Evolutionary conservation across 768 basidiomycete genomes (phyloP).

Genomic region (Suillus discolor): DNA sequence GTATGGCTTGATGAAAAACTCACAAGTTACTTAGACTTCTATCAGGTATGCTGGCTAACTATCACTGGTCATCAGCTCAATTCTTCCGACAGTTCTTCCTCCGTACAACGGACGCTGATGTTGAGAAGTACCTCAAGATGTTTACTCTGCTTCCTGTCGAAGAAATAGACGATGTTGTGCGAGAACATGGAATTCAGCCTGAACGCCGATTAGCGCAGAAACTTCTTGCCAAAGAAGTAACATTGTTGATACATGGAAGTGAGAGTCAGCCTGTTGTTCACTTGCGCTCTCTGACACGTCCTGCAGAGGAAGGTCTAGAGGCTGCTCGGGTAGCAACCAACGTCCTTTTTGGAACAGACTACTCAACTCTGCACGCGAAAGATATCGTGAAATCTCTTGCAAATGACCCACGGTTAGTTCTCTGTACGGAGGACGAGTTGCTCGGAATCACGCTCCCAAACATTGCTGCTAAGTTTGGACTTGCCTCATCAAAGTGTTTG

Average conservation of each 20-base stretch:
- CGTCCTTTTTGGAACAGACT: conserved; percentile 44
- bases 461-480: conserved; percentile 58
- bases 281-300: not conserved
- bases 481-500: conserved; percentile 68
- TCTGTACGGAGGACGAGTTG: conserved; percentile 53
- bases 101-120: conserved; percentile 76
- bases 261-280: conserved; percentile 16
- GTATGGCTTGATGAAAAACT: conserved; percentile 81
- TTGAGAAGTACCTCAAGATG: conserved; percentile 75
- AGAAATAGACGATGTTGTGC: conserved; percentile 58
- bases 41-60: conserved; percentile 64
- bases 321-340: conserved; percentile 47
- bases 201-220: conserved; percentile 50
- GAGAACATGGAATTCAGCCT: conserved; percentile 58
- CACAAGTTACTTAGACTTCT: conserved; percentile 92
- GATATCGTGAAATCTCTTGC: conserved; percentile 63
- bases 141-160: conserved; percentile 75
- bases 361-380: conserved; percentile 48
- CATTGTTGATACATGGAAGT: conserved; percentile 62
- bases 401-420: conserved; percentile 65
- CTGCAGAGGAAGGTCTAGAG: conserved; percentile 40
- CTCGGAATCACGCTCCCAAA: conserved; percentile 56
- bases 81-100: conserved; percentile 76
- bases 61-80: not conserved
- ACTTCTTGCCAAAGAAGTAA: conserved; percentile 58